phyloP scores from a whole-genome alignment of 2,329 filamentous ascomycete species.

The Cladosporium sp. region DNA sequence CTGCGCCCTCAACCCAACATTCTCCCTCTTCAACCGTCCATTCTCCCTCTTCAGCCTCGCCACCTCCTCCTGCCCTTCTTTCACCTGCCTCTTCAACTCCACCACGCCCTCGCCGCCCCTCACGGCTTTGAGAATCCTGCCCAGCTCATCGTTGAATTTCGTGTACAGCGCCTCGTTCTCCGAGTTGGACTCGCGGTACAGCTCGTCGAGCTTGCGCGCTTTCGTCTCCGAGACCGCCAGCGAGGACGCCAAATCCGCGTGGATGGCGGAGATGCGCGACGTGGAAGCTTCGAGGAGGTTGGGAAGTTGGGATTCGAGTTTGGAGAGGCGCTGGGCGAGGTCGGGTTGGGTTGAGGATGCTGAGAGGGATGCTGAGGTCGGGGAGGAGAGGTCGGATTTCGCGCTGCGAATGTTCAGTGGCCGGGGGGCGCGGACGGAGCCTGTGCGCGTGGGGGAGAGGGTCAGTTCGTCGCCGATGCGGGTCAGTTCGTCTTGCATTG shows the following conservation, averaged over 20 bases:
- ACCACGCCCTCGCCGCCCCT: conserved; percentile 73
- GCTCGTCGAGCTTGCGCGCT: conserved; percentile 75
- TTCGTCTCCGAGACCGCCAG: conserved; percentile 71
- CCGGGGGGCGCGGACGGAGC: conserved; percentile 12
- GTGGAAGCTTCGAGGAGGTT: conserved; percentile 55
- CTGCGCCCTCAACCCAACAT: conserved; percentile 59
- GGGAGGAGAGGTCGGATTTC: conserved; percentile 32
- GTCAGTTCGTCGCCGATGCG: conserved; percentile 80
- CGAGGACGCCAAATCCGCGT: conserved; percentile 66
- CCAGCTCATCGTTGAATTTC: conserved; percentile 86
- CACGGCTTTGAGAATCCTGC: conserved; percentile 73
- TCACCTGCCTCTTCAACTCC: conserved; percentile 67
- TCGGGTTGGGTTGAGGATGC: conserved; percentile 32
- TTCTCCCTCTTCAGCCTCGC: conserved; percentile 81
- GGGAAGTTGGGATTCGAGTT: conserved; percentile 66
- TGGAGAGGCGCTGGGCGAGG: conserved; percentile 55
- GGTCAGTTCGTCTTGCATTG: conserved; percentile 69
- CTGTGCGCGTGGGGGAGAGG: conserved; percentile 21
- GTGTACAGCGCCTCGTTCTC: conserved; percentile 94
- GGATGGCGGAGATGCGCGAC: conserved; percentile 59
- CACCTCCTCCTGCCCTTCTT: conserved; percentile 72
- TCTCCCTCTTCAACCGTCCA: conserved; percentile 73
- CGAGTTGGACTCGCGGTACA: conserved; percentile 80
- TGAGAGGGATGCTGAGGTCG: conserved; percentile 31
- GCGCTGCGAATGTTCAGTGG: conserved; percentile 26